Percentiles rank a stretch among this genome's conserved stretches.
Conservation (phyloP, 2,329 filamentous ascomycete species). For the Polychaeton citri region DNA sequence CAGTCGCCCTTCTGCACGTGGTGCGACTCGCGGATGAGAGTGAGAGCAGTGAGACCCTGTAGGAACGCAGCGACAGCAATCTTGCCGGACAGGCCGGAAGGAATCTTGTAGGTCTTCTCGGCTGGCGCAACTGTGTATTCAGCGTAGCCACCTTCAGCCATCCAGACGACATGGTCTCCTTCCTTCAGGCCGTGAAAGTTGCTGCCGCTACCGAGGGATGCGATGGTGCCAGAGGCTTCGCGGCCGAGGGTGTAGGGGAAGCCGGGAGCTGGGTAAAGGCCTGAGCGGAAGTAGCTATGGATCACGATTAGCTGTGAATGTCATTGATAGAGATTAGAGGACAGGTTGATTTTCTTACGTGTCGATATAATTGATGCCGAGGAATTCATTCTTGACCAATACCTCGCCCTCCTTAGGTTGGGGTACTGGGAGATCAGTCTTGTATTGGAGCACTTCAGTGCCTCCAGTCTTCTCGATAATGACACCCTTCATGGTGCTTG, state of each 20-base stretch:
- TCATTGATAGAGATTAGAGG: constrained; percentile 60
- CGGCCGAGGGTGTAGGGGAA: constrained; percentile 68
- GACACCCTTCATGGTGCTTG: constrained; percentile 60
- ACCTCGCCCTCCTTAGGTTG: constrained; percentile 55
- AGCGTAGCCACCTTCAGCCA: constrained; percentile 43
- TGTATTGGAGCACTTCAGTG: constrained; percentile 57
- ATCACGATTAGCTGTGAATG: not conserved
- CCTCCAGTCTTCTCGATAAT: constrained; percentile 60
- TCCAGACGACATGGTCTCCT: constrained; percentile 61
- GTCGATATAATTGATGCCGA: constrained; percentile 83
- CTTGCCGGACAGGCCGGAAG: constrained; percentile 46
- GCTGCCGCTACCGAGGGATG: constrained; percentile 43
- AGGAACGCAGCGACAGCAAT: constrained; percentile 57
- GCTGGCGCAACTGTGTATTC: constrained; percentile 46
- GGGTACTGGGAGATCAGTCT: constrained; percentile 58
- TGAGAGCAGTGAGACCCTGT: constrained; percentile 72
- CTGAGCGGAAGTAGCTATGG: constrained; percentile 64
- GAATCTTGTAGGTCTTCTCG: constrained; percentile 47
- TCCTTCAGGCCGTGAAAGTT: constrained; percentile 40
- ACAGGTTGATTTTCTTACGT: constrained; percentile 64
- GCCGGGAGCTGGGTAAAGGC: constrained; percentile 56
- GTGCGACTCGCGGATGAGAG: constrained; percentile 61
- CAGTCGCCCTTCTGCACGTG: constrained; percentile 62
- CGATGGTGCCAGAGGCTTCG: constrained; percentile 62
- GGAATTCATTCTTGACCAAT: constrained; percentile 65